Conservation (phyloP, 2,329 filamentous ascomycete species). For the Akanthomyces dipterigenus region DNA sequence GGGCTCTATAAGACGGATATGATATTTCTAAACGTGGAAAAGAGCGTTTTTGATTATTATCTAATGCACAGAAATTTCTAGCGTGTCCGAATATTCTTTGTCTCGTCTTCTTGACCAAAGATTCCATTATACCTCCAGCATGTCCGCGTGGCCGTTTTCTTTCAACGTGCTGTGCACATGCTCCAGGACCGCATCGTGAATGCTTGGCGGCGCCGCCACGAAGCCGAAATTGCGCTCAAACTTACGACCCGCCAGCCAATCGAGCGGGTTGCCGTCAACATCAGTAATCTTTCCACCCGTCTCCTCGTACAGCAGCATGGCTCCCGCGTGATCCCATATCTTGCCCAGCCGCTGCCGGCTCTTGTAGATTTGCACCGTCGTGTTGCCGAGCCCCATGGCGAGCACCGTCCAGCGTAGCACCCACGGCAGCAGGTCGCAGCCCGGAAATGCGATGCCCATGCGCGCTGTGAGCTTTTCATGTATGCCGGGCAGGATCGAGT, state of each 20-base stretch:
- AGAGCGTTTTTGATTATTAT: no score
- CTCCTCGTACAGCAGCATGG: slow-evolving; percentile 53
- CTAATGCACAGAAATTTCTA: no score
- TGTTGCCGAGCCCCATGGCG: slow-evolving; percentile 45
- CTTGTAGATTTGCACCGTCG: slow-evolving; percentile 52
- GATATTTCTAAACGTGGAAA: no score
- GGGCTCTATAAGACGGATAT: no score
- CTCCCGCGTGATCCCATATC: slow-evolving; percentile 54
- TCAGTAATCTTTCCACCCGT: slow-evolving; percentile 50
- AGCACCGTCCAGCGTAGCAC: slow-evolving; percentile 49
- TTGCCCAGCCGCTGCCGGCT: slow-evolving; percentile 41
- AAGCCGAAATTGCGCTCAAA: slow-evolving; percentile 49
- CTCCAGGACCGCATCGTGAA: slow-evolving; percentile 43
- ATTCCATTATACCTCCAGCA: not conserved
- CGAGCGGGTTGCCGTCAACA: slow-evolving; percentile 43
- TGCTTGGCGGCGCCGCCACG: slow-evolving; percentile 40
- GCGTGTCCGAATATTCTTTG: no score
- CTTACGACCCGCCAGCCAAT: slow-evolving; percentile 41
- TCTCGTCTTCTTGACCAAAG: no score
- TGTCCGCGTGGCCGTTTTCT: slow-evolving; percentile 23
- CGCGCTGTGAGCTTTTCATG: slow-evolving; percentile 37
- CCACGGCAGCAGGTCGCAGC: slow-evolving; percentile 49
- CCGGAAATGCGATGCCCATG: slow-evolving; percentile 37
- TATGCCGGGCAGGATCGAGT: slow-evolving; percentile 41
- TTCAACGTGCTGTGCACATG: slow-evolving; percentile 72